These are phyloP conservation scores for Aspergillus homomorphus DNA, from an alignment of 495 filamentous ascomycete genomes.

Conservation along the genomic window DNA sequence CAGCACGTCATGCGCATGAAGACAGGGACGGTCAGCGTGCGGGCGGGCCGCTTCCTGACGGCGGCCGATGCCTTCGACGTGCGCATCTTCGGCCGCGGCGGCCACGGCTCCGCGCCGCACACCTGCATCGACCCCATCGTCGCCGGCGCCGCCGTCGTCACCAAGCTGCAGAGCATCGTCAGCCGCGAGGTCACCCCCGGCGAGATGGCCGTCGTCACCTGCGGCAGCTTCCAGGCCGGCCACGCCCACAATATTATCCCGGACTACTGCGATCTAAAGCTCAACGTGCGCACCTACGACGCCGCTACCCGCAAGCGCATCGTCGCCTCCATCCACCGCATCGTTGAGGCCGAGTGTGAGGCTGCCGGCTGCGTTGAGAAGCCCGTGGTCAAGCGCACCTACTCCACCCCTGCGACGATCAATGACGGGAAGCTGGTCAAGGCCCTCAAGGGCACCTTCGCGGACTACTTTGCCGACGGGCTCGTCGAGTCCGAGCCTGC, in stretches of 20 bases:
- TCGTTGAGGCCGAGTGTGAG: slow-evolving; percentile 52
- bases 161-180: slow-evolving; percentile 55
- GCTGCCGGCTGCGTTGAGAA: slow-evolving; percentile 39
- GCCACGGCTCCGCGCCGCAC: slow-evolving; percentile 52
- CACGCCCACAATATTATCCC: slow-evolving; percentile 54
- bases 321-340: slow-evolving; percentile 44
- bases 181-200: slow-evolving; percentile 49
- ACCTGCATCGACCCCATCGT: slow-evolving; percentile 56
- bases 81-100: slow-evolving; percentile 48
- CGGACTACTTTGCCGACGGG: slow-evolving; percentile 39
- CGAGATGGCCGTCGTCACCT: slow-evolving; percentile 54
- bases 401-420: slow-evolving; percentile 46
- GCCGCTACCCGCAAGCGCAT: slow-evolving; percentile 40
- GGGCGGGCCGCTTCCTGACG: slow-evolving; percentile 27
- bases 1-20: slow-evolving; percentile 54
- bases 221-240: slow-evolving; percentile 50
- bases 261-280: slow-evolving; percentile 43
- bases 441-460: slow-evolving; percentile 39
- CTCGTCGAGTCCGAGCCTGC: slow-evolving; percentile 25
- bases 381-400: slow-evolving; percentile 37
- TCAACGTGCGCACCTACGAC: slow-evolving; percentile 47
- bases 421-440: slow-evolving; percentile 48
- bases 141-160: slow-evolving; percentile 48
- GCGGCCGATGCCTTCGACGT: slow-evolving; percentile 44
- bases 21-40: slow-evolving; percentile 38